phyloP scores from a whole-genome alignment of 495 filamentous ascomycete species.

The Hamigera avellanea region DNA sequence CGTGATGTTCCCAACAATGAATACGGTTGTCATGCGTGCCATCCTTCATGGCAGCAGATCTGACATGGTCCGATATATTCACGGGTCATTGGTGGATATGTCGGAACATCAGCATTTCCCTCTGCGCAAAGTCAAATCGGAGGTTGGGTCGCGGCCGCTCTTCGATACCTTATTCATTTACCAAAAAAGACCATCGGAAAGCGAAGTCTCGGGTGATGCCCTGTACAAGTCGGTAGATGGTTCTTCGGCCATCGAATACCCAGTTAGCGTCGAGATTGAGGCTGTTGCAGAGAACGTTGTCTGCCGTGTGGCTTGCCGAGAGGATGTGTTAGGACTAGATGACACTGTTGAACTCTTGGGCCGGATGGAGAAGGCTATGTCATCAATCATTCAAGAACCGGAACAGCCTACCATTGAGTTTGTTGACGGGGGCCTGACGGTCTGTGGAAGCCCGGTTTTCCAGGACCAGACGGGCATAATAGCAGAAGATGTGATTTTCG shows the following conservation, averaged over 20 bases:
- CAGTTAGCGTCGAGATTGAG: slow-evolving; percentile 72
- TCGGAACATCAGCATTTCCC: slow-evolving; percentile 55
- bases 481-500: not conserved
- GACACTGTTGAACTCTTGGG: slow-evolving; percentile 36
- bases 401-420: slow-evolving; percentile 41
- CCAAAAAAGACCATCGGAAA: slow-evolving; percentile 28
- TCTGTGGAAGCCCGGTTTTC: slow-evolving; percentile 42
- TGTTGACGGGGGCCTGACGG: slow-evolving; percentile 21
- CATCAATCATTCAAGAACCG: slow-evolving; percentile 33
- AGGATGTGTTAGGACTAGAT: slow-evolving; percentile 29
- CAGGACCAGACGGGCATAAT: slow-evolving; percentile 1
- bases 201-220: not conserved
- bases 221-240: slow-evolving; percentile 48
- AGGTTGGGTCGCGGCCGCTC: slow-evolving; percentile 15
- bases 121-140: slow-evolving; percentile 39
- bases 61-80: slow-evolving; percentile 55
- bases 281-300: slow-evolving; percentile 36
- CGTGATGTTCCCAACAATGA: slow-evolving; percentile 70
- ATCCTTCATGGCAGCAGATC: slow-evolving; percentile 48
- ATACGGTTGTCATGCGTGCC: slow-evolving; percentile 54
- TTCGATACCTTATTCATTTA: slow-evolving; percentile 67
- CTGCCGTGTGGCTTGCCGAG: slow-evolving; percentile 62
- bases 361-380: slow-evolving; percentile 42
- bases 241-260: slow-evolving; percentile 58
- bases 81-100: slow-evolving; percentile 35